Conservation (phyloP, 179 eudicot species). For the Camellia oleifera region DNA sequence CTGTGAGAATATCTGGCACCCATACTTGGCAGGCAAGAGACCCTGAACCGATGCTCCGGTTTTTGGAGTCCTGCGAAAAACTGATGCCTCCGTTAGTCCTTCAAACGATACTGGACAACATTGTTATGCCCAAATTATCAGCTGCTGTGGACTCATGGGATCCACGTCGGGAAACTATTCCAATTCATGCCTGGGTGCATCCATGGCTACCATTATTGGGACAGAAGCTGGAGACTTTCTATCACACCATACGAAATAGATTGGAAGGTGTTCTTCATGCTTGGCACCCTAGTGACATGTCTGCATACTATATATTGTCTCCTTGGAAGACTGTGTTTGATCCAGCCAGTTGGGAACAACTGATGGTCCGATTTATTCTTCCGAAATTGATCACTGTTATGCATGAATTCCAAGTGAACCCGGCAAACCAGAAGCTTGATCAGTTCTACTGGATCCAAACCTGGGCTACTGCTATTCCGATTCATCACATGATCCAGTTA, state of each 20-base stretch:
- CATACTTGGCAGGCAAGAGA: slow-evolving; percentile 70
- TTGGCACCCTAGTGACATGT: slow-evolving; percentile 67
- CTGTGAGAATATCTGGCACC: slow-evolving; percentile 59
- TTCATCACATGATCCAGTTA: slow-evolving; percentile 52
- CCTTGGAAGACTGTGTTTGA: slow-evolving; percentile 76
- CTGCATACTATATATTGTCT: slow-evolving; percentile 51
- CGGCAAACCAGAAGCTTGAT: slow-evolving; percentile 57
- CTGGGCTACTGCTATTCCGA: slow-evolving; percentile 55
- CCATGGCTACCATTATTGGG: slow-evolving; percentile 69
- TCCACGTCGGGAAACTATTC: slow-evolving; percentile 58
- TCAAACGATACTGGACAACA: slow-evolving; percentile 45
- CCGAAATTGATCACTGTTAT: slow-evolving; percentile 50
- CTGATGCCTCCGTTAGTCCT: slow-evolving; percentile 46
- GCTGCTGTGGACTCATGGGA: slow-evolving; percentile 70
- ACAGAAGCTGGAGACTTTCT: slow-evolving; percentile 44
- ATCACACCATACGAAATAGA: slow-evolving; percentile 45
- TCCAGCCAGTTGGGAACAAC: slow-evolving; percentile 59
- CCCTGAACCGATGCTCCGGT: slow-evolving; percentile 64
- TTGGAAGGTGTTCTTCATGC: slow-evolving; percentile 58
- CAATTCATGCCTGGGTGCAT: slow-evolving; percentile 67
- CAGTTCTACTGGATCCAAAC: slow-evolving; percentile 50
- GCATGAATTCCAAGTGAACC: slow-evolving; percentile 59
- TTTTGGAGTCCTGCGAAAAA: slow-evolving; percentile 62
- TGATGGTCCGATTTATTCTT: slow-evolving; percentile 52
- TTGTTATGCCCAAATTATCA: slow-evolving; percentile 53